Base-by-base conservation (phyloP, 495 filamentous ascomycete genomes). In the Letharia columbiana region DNA sequence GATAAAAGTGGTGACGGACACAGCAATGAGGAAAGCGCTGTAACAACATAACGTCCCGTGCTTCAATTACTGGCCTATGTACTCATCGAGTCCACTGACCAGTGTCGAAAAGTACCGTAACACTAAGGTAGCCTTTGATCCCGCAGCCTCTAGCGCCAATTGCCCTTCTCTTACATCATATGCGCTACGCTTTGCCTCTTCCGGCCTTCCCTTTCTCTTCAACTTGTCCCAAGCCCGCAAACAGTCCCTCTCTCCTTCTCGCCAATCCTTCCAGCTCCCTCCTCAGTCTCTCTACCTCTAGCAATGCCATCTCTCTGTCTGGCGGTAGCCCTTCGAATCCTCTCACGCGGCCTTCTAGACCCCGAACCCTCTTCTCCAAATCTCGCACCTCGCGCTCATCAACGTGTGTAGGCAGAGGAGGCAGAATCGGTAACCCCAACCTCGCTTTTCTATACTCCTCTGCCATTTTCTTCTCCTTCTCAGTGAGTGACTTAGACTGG, bases 241-340 rank as follows among this genome's bases (percentile, higher is more conserved):
- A 71, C 52, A 67, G 37, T 0, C 66, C 69, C 42, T 91, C 87
- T 61, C 88, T 79, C 61, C 77, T 73, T 67, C 74, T 73, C 60
- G 80, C 82, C 62, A 87, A 68, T 39, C 75, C 74, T 50, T 81
- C 77, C 57, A 90, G 70, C 70, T 89, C 83, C 33, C 71, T 73
- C 60, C 84, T 78, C 66, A 86, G 70, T 47, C 73, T 75, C 70
- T 89, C 86, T 42, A 91, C 75, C 73, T 87, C 84, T 31, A 77
- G 65, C 64, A 87, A 75, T 33, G 89, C 88, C 47, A 81, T 76
- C 65, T 89, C 87, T 59, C 76, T 77, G 66, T 91, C 87, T 23
- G 82, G 82, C 23, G 89, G 86, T 67, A 91, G 68, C 0, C 85
- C 84, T 66, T 83, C 77, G 66, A 86, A 91, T 0, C 75, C 80